These are phyloP conservation scores for Botryotinia convoluta DNA, from an alignment of 2,329 filamentous ascomycete species.

Conservation along the genomic window DNA sequence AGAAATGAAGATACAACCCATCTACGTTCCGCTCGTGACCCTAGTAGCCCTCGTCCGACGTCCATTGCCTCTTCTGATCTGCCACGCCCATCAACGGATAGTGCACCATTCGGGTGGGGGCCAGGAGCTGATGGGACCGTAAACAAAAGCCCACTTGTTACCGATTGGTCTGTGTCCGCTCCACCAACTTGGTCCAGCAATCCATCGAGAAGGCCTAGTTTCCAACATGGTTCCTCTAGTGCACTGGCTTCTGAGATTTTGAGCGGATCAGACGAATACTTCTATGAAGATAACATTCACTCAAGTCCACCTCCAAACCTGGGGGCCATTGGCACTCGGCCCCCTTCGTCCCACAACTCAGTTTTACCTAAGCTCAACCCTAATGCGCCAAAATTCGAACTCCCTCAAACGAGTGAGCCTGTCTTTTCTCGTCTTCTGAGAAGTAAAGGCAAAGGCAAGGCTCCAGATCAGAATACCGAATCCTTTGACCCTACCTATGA, in stretches of 20 bases:
- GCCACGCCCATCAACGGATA: slow-evolving; percentile 76
- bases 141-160: slow-evolving; percentile 52
- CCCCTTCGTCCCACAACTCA: slow-evolving; percentile 48
- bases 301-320: slow-evolving; percentile 54
- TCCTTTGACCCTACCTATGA: slow-evolving; percentile 37
- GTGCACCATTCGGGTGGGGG: slow-evolving; percentile 69
- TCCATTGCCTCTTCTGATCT: slow-evolving; percentile 69
- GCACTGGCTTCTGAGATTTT: slow-evolving; percentile 59
- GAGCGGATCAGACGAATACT: slow-evolving; percentile 62
- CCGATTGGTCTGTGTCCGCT: slow-evolving; percentile 49
- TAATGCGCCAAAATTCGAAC: slow-evolving; percentile 80
- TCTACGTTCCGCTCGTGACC: slow-evolving; percentile 53
- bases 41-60: slow-evolving; percentile 61
- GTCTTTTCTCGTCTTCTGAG: slow-evolving; percentile 56
- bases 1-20: slow-evolving; percentile 44
- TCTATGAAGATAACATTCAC: slow-evolving; percentile 55
- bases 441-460: slow-evolving; percentile 42
- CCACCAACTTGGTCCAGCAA: slow-evolving; percentile 67
- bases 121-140: slow-evolving; percentile 46
- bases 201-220: slow-evolving; percentile 76
- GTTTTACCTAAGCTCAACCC: slow-evolving; percentile 72
- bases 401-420: slow-evolving; percentile 47
- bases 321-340: slow-evolving; percentile 77
- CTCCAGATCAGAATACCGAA: slow-evolving; percentile 40
- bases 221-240: slow-evolving; percentile 72